A percentile compares a stretch with the other conserved stretches of the same genome.
These are phyloP conservation scores for Leccinum olivaceopallidum DNA, from an alignment of 768 basidiomycete genomes.

Conservation along the genomic window DNA sequence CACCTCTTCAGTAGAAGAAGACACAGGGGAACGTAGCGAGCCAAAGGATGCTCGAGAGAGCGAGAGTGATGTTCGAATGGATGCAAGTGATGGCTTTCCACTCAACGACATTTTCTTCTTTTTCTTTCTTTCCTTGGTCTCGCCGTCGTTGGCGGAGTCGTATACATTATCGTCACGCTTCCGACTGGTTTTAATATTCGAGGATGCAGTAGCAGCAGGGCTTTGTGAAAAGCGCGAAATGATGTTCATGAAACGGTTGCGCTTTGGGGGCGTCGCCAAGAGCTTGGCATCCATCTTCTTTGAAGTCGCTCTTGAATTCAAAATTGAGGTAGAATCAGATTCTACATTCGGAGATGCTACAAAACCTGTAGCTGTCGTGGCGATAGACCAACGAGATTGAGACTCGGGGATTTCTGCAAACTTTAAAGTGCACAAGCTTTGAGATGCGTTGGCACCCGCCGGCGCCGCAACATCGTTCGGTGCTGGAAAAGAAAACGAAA, in stretches of 20 bases:
- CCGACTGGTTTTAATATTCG: background rate
- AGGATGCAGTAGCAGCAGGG: constrained; percentile 17
- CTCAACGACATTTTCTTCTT: constrained; percentile 17
- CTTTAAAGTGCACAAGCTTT: constrained; percentile 3
- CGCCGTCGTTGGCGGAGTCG: constrained; percentile 25
- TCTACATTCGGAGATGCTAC: constrained; percentile 15
- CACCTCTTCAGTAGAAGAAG: constrained; percentile 22
- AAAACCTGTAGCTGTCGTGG: constrained; percentile 28
- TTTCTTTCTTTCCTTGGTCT: constrained; percentile 18
- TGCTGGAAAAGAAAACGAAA: background rate
- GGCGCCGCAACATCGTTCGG: background rate
- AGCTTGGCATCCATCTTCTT: constrained; percentile 18
- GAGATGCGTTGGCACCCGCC: background rate
- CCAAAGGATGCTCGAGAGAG: constrained; percentile 30
- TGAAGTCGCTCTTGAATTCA: constrained; percentile 10
- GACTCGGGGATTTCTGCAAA: background rate
- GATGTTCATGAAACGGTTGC: constrained; percentile 31
- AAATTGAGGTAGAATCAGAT: background rate
- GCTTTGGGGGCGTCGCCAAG: constrained; percentile 28
- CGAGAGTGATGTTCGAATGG: constrained; percentile 31
- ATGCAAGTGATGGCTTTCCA: constrained; percentile 34
- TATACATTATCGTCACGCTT: constrained; percentile 12
- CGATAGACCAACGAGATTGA: constrained; percentile 30
- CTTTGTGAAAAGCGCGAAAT: constrained; percentile 32
- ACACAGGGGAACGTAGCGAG: constrained; percentile 24